Percentiles rank a stretch among this genome's conserved stretches.
These are phyloP conservation scores for Phytophthora meadii DNA, from an alignment of 352 stramenopile genomes.

Conservation along the genomic window DNA sequence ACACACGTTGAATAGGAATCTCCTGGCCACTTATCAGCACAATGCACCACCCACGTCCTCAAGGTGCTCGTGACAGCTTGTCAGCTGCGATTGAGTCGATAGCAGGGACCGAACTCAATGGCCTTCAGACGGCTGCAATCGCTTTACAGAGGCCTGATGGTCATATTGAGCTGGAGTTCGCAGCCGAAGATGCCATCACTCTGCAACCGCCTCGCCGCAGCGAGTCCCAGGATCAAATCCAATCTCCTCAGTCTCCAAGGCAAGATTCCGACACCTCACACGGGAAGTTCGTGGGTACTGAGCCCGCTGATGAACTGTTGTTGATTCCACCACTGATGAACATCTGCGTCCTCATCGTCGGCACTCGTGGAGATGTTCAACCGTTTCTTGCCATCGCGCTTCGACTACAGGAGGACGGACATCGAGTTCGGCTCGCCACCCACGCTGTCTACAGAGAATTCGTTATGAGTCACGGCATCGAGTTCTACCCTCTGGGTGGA, in stretches of 20 bases:
- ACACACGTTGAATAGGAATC: too few relatives aligned
- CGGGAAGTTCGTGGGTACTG: neutral
- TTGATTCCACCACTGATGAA: constrained; percentile 56
- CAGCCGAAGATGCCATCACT: constrained; percentile 36
- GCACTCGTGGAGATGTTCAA: constrained; percentile 88
- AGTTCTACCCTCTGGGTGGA: constrained; percentile 82
- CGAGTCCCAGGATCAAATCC: constrained; percentile 9
- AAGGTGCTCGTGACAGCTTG: constrained; percentile 4
- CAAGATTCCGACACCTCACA: neutral
- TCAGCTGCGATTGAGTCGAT: constrained; percentile 28
- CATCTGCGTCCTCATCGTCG: constrained; percentile 91
- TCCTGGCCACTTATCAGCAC: neutral
- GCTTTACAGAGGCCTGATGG: constrained; percentile 30
- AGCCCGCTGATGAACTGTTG: constrained; percentile 15
- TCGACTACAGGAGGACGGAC: constrained; percentile 71
- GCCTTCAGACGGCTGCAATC: constrained; percentile 27
- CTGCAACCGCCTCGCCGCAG: constrained; percentile 24
- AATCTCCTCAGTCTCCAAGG: constrained; percentile 4
- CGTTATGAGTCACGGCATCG: constrained; percentile 72
- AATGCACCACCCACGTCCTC: constrained; percentile 12
- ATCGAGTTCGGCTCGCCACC: constrained; percentile 92
- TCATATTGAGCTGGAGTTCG: constrained; percentile 46
- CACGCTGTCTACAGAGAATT: constrained; percentile 88
- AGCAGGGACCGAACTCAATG: constrained; percentile 22
- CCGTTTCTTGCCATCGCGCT: constrained; percentile 85